phyloP scores from a whole-genome alignment of 768 basidiomycete species.

The Podaxis carcinomalis region DNA sequence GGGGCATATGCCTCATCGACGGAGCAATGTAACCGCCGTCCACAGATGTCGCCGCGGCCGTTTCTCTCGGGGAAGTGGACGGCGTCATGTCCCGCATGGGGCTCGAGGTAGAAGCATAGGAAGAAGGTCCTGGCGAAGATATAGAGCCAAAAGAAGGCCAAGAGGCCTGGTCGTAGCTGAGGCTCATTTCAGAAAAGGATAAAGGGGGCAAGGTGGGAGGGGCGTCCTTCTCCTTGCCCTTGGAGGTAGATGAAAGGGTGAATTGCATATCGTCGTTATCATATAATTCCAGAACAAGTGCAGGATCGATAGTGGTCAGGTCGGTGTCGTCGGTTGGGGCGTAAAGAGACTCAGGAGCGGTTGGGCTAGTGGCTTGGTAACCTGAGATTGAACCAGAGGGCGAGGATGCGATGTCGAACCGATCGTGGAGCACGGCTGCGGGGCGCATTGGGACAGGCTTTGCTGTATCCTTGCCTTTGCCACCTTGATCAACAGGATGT shows the following conservation, averaged over 20 bases:
- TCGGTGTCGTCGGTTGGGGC: conserved; percentile 18
- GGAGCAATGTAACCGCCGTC: neutral
- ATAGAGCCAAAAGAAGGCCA: conserved; percentile 34
- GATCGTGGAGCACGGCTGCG: conserved; percentile 32
- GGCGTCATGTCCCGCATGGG: conserved; percentile 18
- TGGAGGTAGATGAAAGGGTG: conserved; percentile 19
- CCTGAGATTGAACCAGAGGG: conserved; percentile 19
- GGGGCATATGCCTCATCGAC: conserved; percentile 28
- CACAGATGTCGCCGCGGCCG: conserved; percentile 5
- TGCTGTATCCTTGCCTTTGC: conserved; percentile 55
- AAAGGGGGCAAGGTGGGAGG: conserved; percentile 67
- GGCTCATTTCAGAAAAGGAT: conserved; percentile 50
- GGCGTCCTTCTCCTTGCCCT: conserved; percentile 59
- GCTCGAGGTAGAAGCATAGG: conserved; percentile 15
- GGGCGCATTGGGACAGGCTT: conserved; percentile 48
- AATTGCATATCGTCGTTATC: conserved; percentile 14
- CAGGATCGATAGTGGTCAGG: conserved; percentile 18
- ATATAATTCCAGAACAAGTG: neutral
- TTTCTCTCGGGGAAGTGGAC: conserved; percentile 13
- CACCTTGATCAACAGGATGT: conserved; percentile 11
- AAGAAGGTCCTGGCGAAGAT: conserved; percentile 34
- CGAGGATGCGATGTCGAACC: conserved; percentile 31
- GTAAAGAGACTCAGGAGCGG: conserved; percentile 20
- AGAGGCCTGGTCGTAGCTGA: conserved; percentile 37
- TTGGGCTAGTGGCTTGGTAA: conserved; percentile 4